These are phyloP conservation scores for Malassezia japonica DNA, from an alignment of 1,284 basidiomycete genomes.

Conservation along the genomic window DNA sequence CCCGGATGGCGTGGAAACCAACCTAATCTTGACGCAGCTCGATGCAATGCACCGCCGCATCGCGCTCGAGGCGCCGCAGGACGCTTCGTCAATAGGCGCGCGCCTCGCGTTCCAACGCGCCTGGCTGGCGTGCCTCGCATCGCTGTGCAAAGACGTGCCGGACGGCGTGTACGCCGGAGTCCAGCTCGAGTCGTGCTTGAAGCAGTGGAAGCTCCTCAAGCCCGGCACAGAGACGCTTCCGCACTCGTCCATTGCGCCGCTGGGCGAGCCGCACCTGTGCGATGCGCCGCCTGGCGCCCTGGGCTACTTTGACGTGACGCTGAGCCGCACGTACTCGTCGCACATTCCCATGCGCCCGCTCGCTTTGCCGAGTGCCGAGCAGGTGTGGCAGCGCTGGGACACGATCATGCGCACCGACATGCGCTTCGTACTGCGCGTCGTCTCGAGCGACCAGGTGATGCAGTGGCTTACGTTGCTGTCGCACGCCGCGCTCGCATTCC, in stretches of 20 bases:
- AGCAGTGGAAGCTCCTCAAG: not conserved
- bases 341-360: constrained; percentile 9
- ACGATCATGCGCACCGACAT: not conserved
- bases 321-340: constrained; percentile 12
- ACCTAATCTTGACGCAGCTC: not conserved
- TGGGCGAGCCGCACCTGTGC: not conserved
- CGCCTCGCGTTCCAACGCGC: constrained; percentile 4
- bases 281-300: constrained; percentile 1
- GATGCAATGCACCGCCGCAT: not conserved
- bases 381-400: constrained; percentile 1
- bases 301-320: constrained; percentile 8
- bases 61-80: not conserved
- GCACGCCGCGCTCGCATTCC: not conserved
- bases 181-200: not conserved
- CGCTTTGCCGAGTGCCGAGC: not conserved
- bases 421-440: not conserved
- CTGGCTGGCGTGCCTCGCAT: constrained; percentile 2
- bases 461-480: not conserved
- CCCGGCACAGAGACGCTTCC: not conserved
- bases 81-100: not conserved
- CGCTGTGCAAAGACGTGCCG: not conserved
- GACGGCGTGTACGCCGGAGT: not conserved
- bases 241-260: not conserved
- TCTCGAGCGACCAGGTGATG: not conserved
- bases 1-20: not conserved